These are phyloP conservation scores for Omphalotus guepiniiformis DNA, from an alignment of 768 basidiomycete genomes.

Conservation along the genomic window DNA sequence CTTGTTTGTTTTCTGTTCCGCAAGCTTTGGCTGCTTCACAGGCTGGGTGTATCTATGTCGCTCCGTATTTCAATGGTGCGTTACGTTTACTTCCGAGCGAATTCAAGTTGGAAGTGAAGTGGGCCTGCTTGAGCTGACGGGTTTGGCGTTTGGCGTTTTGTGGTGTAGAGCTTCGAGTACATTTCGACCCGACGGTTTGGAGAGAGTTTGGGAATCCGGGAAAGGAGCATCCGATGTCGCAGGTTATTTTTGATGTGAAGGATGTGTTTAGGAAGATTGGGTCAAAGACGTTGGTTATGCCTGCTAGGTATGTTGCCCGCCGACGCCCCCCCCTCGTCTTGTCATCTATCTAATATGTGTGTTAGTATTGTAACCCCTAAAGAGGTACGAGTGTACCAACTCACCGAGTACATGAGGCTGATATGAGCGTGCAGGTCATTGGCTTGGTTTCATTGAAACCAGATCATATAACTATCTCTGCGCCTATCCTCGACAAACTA, in stretches of 20 bases:
- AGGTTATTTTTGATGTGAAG: constrained; percentile 35
- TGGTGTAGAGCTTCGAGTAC: constrained; percentile 38
- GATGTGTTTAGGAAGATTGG: constrained; percentile 29
- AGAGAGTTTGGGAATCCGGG: constrained; percentile 34
- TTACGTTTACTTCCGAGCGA: too few species aligned
- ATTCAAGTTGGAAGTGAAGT: too few species aligned
- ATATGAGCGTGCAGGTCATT: constrained; percentile 37
- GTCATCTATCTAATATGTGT: neutral
- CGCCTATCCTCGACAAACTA: constrained; percentile 35
- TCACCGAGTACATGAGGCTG: constrained; percentile 37
- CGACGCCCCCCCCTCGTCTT: neutral
- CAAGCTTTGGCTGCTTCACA: constrained; percentile 54
- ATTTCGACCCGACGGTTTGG: constrained; percentile 37
- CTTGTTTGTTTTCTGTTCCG: constrained; percentile 49
- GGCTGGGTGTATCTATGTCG: constrained; percentile 47
- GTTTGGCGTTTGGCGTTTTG: too few species aligned
- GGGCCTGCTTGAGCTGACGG: too few species aligned
- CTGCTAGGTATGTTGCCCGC: constrained; percentile 38
- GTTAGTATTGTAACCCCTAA: constrained; percentile 25
- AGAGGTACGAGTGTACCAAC: too few species aligned
- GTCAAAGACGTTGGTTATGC: constrained; percentile 42
- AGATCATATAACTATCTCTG: constrained; percentile 41
- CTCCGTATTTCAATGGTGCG: constrained; percentile 55
- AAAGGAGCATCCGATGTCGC: constrained; percentile 37
- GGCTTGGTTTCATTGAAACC: constrained; percentile 36